Conservation (phyloP, 129 eudicot species). For the Helianthus tuberosus region DNA sequence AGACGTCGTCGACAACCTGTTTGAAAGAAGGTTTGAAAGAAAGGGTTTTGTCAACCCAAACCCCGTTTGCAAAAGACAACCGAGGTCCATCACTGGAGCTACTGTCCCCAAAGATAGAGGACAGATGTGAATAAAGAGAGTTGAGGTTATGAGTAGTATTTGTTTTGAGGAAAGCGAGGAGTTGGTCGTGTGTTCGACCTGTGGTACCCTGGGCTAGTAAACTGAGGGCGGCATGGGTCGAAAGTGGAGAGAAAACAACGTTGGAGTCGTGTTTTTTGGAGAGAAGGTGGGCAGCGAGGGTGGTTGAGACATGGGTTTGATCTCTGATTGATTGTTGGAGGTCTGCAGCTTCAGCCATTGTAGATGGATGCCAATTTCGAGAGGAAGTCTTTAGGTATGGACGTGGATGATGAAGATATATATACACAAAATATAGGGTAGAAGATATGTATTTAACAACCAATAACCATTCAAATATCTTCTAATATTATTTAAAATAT, state of each 20-base stretch:
- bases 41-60: constrained; percentile 66
- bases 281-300: constrained; percentile 44
- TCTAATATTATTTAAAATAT: too few species aligned
- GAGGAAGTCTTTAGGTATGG: too few species aligned
- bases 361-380: too few species aligned
- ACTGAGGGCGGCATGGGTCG: constrained; percentile 50
- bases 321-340: constrained; percentile 23
- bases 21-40: constrained; percentile 44
- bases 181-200: constrained; percentile 52
- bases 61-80: constrained; percentile 52
- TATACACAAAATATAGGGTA: too few species aligned
- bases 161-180: constrained; percentile 59
- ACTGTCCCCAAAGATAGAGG: constrained; percentile 50
- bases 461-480: too few species aligned
- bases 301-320: constrained; percentile 40
- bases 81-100: constrained; percentile 62
- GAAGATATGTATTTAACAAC: too few species aligned
- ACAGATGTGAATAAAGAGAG: constrained; percentile 43
- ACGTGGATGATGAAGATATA: too few species aligned
- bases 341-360: too few species aligned
- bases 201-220: constrained; percentile 60
- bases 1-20: constrained; percentile 41
- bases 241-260: constrained; percentile 22
- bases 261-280: constrained; percentile 23
- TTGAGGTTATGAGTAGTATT: constrained; percentile 44